These are phyloP conservation scores for Aphanomyces euteiches DNA, from an alignment of 352 stramenopile genomes.

Conservation along the genomic window DNA sequence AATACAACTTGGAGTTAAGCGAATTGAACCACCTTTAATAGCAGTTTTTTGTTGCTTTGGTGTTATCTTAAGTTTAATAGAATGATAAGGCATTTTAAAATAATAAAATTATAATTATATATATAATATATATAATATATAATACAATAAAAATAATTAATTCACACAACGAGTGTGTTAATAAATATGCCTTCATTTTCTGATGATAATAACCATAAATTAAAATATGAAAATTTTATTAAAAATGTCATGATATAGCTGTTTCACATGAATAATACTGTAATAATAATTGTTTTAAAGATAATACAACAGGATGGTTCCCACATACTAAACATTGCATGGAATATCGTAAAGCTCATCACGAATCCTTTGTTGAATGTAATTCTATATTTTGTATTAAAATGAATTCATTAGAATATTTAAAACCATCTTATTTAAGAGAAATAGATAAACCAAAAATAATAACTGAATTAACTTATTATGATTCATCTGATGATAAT, in stretches of 20 bases:
- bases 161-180: too few relatives aligned
- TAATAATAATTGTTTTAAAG: conserved; percentile 12
- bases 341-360: neutral
- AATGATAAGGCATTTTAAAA: too few relatives aligned
- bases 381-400: conserved; percentile 1
- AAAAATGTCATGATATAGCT: conserved; percentile 8
- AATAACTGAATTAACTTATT: conserved; percentile 3
- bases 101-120: too few relatives aligned
- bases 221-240: neutral
- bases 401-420: neutral
- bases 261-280: neutral
- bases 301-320: neutral
- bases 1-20: neutral
- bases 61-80: neutral
- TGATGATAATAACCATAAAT: neutral
- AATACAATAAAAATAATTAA: too few relatives aligned
- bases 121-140: too few relatives aligned
- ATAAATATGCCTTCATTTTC: too few relatives aligned
- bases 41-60: neutral
- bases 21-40: neutral
- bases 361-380: neutral
- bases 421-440: neutral
- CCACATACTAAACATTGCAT: neutral
- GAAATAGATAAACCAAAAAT: neutral
- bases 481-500: neutral